Conservation (phyloP, 805 yeast species). For the Kregervanrija fluxuum region DNA sequence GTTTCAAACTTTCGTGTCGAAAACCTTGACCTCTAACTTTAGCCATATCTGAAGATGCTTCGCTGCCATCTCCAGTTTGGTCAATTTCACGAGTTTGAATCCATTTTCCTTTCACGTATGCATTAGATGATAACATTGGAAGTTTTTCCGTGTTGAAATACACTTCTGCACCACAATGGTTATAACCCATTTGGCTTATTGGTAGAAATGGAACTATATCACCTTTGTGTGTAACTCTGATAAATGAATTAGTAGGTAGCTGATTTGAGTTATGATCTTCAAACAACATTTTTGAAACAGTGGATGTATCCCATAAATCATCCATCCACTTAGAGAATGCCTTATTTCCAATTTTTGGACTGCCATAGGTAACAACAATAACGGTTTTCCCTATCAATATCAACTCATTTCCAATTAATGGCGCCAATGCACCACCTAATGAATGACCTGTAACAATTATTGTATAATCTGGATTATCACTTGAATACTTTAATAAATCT, state of each 20-base stretch:
- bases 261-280: neutral
- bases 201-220: constrained; percentile 60
- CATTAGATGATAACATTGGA: constrained; percentile 20
- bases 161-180: constrained; percentile 47
- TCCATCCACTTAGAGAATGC: constrained; percentile 47
- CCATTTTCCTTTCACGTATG: too few species aligned
- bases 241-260: constrained; percentile 29
- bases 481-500: constrained; percentile 28
- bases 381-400: constrained; percentile 47
- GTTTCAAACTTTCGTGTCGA: too few species aligned
- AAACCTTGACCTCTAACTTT: too few species aligned
- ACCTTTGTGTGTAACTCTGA: constrained; percentile 49
- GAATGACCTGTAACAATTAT: constrained; percentile 67
- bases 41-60: too few species aligned
- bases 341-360: constrained; percentile 57
- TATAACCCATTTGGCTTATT: constrained; percentile 32
- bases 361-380: constrained; percentile 50
- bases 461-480: constrained; percentile 39
- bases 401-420: constrained; percentile 56
- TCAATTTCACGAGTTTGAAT: too few species aligned
- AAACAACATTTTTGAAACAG: neutral
- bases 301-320: constrained; percentile 34
- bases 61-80: too few species aligned
- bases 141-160: constrained; percentile 30
- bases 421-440: constrained; percentile 57